Conservation (phyloP, 495 filamentous ascomycete genomes). For the Xylaria bambusicola region DNA sequence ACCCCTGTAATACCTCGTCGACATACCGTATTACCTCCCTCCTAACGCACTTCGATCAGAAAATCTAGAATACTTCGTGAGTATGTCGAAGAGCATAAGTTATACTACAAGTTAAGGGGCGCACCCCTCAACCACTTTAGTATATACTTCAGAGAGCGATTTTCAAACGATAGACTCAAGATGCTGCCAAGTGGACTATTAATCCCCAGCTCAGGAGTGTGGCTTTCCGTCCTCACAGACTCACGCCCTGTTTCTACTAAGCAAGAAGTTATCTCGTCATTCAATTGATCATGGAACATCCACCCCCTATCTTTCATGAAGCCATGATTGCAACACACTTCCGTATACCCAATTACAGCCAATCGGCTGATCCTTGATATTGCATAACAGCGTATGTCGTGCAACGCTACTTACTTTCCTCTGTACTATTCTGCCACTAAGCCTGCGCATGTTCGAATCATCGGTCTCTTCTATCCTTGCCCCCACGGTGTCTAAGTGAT, state of each 20-base stretch:
- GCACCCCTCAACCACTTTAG: not conserved
- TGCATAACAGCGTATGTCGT: slow-evolving; percentile 23
- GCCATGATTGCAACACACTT: slow-evolving; percentile 27
- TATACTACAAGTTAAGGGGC: not conserved
- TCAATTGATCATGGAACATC: slow-evolving; percentile 12
- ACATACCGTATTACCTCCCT: slow-evolving; percentile 22
- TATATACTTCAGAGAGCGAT: not conserved
- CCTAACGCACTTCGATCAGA: not conserved
- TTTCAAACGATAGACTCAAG: slow-evolving; percentile 12
- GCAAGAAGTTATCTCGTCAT: slow-evolving; percentile 11
- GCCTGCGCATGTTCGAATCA: slow-evolving; percentile 7
- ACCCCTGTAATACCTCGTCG: not conserved
- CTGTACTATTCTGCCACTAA: slow-evolving; percentile 5
- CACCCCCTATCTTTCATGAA: slow-evolving; percentile 22
- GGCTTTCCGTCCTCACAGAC: slow-evolving; percentile 2
- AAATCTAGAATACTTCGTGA: too few relatives aligned
- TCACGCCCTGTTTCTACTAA: not conserved
- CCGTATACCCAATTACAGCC: slow-evolving; percentile 5
- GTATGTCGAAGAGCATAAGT: too few relatives aligned
- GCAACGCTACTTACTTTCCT: slow-evolving; percentile 14
- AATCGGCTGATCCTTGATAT: slow-evolving; percentile 23
- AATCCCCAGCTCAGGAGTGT: not conserved
- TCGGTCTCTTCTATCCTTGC: slow-evolving; percentile 4
- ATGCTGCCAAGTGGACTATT: not conserved
- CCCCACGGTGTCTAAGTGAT: slow-evolving; percentile 1